A percentile compares a stretch with the other conserved stretches of the same genome.
Conservation (phyloP, 2,329 filamentous ascomycete genomes). For the Paramyrothecium sp. region DNA sequence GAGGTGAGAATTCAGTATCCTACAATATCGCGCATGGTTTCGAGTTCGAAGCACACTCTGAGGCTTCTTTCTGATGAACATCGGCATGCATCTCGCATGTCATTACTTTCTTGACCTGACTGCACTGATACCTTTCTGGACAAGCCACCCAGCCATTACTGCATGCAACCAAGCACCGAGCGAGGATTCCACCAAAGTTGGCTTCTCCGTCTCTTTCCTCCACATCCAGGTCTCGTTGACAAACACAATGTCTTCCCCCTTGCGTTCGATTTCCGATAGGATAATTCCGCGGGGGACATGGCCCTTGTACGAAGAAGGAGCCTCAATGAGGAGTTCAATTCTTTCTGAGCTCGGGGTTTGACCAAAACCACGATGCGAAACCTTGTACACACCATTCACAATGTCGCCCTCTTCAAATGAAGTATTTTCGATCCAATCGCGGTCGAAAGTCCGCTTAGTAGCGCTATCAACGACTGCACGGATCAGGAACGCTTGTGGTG, state of each 20-base stretch:
- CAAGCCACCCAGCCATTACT: constrained; percentile 23
- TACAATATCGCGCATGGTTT: too few relatives aligned
- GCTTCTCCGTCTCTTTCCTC: constrained; percentile 23
- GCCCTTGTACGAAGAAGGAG: constrained; percentile 18
- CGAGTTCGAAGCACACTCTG: too few relatives aligned
- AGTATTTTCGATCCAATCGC: constrained; percentile 16
- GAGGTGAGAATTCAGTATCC: too few relatives aligned
- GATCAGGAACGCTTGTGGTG: constrained; percentile 28
- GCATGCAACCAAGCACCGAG: constrained; percentile 28
- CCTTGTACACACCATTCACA: constrained; percentile 28
- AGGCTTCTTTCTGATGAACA: too few relatives aligned
- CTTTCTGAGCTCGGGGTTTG: constrained; percentile 14
- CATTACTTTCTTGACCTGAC: not conserved
- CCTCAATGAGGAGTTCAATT: constrained; percentile 25
- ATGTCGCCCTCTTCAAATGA: constrained; percentile 23
- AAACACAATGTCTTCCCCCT: constrained; percentile 18
- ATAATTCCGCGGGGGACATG: constrained; percentile 20
- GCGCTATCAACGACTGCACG: constrained; percentile 17
- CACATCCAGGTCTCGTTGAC: constrained; percentile 40
- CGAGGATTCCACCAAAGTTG: constrained; percentile 25
- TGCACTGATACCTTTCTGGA: constrained; percentile 18
- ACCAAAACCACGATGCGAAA: constrained; percentile 18
- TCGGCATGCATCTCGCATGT: too few relatives aligned
- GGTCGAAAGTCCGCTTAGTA: constrained; percentile 19
- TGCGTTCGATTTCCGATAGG: constrained; percentile 17